Evolutionary conservation across 2,329 filamentous ascomycete genomes (phyloP), one percentile per base, ranked within the genome.

Genomic region (Aspergillus fumigatus): DNA sequence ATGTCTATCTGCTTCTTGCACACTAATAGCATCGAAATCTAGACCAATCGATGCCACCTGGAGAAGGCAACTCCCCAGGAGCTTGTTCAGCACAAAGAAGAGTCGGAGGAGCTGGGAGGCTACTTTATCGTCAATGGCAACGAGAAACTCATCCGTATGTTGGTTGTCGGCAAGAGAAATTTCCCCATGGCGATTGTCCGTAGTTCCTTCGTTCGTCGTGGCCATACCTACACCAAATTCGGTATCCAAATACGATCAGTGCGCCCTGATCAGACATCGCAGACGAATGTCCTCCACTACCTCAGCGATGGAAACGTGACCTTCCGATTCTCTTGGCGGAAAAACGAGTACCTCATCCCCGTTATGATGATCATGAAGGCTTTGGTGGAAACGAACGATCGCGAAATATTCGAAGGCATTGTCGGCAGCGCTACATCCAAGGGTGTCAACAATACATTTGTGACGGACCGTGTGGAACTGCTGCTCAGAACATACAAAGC

Each of bases 121-220:
- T 99, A 97, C 74, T 99, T 97, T 70, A 86, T 99, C 67, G 89
- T 99, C 68, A 99, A 99, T 73, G 94, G 94, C 62, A 96, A 92
- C 69, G 94, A 99, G 75, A 97, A 97, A 79, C 85, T 97, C 56
- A 92, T 97, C 66, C 90, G 94, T 70, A 86, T 97, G 79, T 82
- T 99, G 60, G 87, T 96, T 62, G 84, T 97, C 60, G 91, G 92
- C 71, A 86, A 90, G 74, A 84, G 94, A 69, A 99, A 99, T 74
- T 97, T 91, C 70, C 93, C 94, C 51, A 89, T 97, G 84, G 93
- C 93, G 49, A 97, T 97, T 73, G 84, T 90, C 65, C 89, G 94
- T 70, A 87, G 88, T 50, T 96, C 92, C 64, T 99, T 97, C 78
- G 83, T 85, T 62, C 92, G 90, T 67, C 87, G 94, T 78, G 94